Conservation (phyloP, 208 protist species). For the Leishmania amazonensis region DNA sequence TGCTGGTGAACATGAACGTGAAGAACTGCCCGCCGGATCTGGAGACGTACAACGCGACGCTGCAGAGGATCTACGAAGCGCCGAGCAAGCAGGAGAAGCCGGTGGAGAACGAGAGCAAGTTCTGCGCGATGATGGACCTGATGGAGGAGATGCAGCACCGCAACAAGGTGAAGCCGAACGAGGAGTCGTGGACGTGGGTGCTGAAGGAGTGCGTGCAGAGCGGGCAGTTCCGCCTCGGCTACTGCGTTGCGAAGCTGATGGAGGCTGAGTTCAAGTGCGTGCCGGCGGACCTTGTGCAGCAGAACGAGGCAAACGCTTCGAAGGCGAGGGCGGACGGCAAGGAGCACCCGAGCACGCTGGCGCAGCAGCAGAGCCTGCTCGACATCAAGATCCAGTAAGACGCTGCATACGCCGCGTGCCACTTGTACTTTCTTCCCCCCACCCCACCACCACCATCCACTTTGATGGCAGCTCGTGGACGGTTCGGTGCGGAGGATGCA, state of each 20-base stretch:
- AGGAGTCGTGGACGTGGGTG: constrained; percentile 87
- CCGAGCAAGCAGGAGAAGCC: constrained; percentile 69
- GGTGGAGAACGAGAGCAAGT: constrained; percentile 86
- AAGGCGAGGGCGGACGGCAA: constrained; percentile 87
- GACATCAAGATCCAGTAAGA: constrained; percentile 88
- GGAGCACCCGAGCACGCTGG: constrained; percentile 74
- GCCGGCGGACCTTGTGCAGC: constrained; percentile 72
- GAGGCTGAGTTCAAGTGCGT: constrained; percentile 82
- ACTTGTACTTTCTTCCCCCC: background rate
- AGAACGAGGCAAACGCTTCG: constrained; percentile 82
- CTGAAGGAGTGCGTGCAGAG: constrained; percentile 86
- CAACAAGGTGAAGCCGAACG: constrained; percentile 88
- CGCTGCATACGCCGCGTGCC: background rate
- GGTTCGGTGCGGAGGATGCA: background rate
- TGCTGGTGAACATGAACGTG: constrained; percentile 90
- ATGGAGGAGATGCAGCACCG: constrained; percentile 90
- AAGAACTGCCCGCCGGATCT: constrained; percentile 91
- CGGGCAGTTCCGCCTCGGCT: constrained; percentile 84
- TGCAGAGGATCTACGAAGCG: constrained; percentile 82
- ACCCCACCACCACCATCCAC: background rate
- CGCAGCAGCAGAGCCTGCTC: constrained; percentile 75
- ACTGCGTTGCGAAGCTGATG: constrained; percentile 77
- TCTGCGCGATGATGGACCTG: constrained; percentile 91
- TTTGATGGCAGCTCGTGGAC: background rate
- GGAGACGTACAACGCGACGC: constrained; percentile 85